Base-by-base conservation (phyloP, 768 basidiomycete species). In the Podaxis rugospora region DNA sequence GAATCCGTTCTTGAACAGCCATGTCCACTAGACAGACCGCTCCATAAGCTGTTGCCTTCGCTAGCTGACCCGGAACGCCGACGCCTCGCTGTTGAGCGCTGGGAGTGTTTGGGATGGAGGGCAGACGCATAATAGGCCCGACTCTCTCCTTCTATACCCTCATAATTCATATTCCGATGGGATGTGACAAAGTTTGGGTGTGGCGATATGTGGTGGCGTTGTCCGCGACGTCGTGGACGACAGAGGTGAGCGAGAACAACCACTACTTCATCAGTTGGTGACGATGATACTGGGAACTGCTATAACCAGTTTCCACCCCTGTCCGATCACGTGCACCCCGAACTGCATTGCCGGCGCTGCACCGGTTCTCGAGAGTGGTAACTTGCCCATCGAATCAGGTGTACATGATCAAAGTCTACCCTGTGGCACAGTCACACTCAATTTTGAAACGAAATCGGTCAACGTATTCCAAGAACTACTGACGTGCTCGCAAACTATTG, bases 91-190 rank as follows among this genome's bases (percentile, higher is more conserved):
- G 64, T 65, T 18, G 69, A 66, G 16, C 60, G 64, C n/a, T 66
- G 60, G 32, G 59, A 64, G 49, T 64, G 63, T 52, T 72, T 67
- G 58, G 69, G 68, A 64, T 71, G 63, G 63, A 72, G 69, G 39
- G 73, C 71, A n/a, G 74, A 72, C 49, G 67, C 70, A 63, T 69
- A 72, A 50, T 68, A 68, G 52, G 57, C 63, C 55, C 62, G 56
- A 49, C 62, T 57, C 46, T 60, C 62, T 35, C 53, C 55, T 32
- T 52, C 51, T 32, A 21, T 42, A 25, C 50, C 55, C 56, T 44
- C 62, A 57, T 57, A 47, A n/a, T 57, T n/a, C 62, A 62, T 62
- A 23, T 55, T 55, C 23, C 40, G n/a, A 46, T 18, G n/a, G 16
- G n/a, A n/a, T 40, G 42, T 23, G n/a, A 13, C 14, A 46, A 47